Evolutionary conservation across 78 protist genomes (phyloP), one percentile per base, ranked within the genome.

Genomic region (Thecamonas trahens): DNA sequence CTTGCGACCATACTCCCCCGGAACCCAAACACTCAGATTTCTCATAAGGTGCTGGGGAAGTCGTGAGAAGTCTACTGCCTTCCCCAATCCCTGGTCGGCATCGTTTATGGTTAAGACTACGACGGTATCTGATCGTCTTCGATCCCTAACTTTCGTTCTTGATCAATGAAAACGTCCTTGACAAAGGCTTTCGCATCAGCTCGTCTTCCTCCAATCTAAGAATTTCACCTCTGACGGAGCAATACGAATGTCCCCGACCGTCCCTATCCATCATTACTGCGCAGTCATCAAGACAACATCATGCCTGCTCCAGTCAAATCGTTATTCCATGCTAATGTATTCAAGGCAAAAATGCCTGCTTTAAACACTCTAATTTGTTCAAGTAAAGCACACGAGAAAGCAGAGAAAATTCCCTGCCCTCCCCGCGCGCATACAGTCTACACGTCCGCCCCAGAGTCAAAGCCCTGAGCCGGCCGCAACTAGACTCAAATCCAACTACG

Each of bases 41-140:
- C 89, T 60, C 92, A 61, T 42, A 78, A 69, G 77, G 87, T 70
- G 67, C 83, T 67, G 75, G 45, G 14, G 68, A 64, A 42, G 74
- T 60, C 80, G 47, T 1, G 18, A 28, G 54, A n/a, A n/a, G n/a
- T n/a, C n/a, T n/a, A 26, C 31, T 44, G 53, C 49, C 77, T 37
- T 38, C 79, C 58, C 93, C 83, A 55, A 84, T 85, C 90, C 88
- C 80, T 83, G 70, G 93, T 77, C 84, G 88, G 86, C 85, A 88
- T 85, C n/a, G 93, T 88, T 88, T 88, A 88, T 80, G 84, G 93
- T 85, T 88, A 81, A 73, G 93, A 88, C 93, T 88, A 88, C 89
- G 91, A 88, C 93, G 91, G 93, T 88, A 81, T 88, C 93, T 88
- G 78, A 88, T 88, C 91, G 77, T 88, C 93, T 88, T 88, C 82